A percentile compares a stretch with the other conserved stretches of the same genome.
These are phyloP conservation scores for Plenodomus biglobosus DNA, from an alignment of 2,329 filamentous ascomycete species.

Conservation along the genomic window DNA sequence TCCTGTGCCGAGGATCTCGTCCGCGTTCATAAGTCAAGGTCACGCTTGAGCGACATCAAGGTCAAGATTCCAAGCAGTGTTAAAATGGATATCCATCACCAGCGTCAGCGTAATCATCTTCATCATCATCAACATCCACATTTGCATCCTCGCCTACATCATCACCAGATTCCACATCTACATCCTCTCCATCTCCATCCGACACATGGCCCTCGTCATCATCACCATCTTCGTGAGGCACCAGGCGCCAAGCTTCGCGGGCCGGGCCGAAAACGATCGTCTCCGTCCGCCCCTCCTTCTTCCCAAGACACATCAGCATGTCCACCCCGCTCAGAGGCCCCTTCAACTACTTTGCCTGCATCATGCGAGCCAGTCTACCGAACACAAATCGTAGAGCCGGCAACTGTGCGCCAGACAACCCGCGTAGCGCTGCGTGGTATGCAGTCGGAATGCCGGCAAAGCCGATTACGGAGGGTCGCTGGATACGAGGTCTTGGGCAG, in stretches of 20 bases:
- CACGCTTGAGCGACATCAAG: slow-evolving; percentile 26
- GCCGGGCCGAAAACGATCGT: slow-evolving; percentile 19
- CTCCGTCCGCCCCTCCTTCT: slow-evolving; percentile 19
- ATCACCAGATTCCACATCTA: slow-evolving; percentile 18
- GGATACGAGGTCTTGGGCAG: slow-evolving; percentile 36
- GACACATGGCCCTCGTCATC: slow-evolving; percentile 15
- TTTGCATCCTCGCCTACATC: slow-evolving; percentile 20
- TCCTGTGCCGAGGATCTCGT: slow-evolving; percentile 34
- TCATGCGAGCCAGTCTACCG: slow-evolving; percentile 31
- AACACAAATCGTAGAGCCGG: slow-evolving; percentile 33
- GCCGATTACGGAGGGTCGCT: slow-evolving; percentile 28
- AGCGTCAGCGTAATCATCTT: slow-evolving; percentile 14
- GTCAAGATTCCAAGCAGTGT: slow-evolving; percentile 24
- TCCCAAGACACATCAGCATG: slow-evolving; percentile 11
- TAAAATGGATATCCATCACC: slow-evolving; percentile 16
- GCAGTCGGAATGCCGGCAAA: slow-evolving; percentile 15
- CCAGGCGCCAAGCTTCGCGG: slow-evolving; percentile 20
- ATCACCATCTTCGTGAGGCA: slow-evolving; percentile 13
- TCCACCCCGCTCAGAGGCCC: slow-evolving; percentile 1
- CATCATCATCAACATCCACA: slow-evolving; percentile 13
- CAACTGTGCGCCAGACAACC: slow-evolving; percentile 29
- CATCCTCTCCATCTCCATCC: slow-evolving; percentile 35
- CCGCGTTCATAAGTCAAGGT: slow-evolving; percentile 26
- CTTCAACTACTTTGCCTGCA: slow-evolving; percentile 11
- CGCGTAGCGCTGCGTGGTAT: slow-evolving; percentile 25